Evolutionary conservation across 805 yeast species (phyloP).

Genomic region (Ogataea trehaloabstinens): DNA sequence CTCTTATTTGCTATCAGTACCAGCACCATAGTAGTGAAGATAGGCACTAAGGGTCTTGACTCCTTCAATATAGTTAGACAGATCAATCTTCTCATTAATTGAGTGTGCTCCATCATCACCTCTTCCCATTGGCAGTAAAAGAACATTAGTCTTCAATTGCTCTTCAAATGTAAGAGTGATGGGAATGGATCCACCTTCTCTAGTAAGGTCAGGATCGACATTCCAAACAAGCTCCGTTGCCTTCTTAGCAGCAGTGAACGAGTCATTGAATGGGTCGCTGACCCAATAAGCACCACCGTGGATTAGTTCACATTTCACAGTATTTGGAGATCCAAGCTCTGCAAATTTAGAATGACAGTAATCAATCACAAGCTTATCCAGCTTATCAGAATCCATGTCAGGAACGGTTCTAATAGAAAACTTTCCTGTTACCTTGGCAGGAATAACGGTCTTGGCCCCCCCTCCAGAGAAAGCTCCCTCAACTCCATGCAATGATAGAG

Average conservation of each 20-base stretch:
- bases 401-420: conserved; percentile 98
- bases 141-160: conserved; percentile 77
- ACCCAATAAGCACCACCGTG: conserved; percentile 98
- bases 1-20: conserved; percentile 14
- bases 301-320: conserved; percentile 65
- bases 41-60: conserved; percentile 91
- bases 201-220: conserved; percentile 91
- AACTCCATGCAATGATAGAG: conserved; percentile 91
- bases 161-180: conserved; percentile 93
- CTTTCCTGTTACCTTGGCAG: conserved; percentile 90
- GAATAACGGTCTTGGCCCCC: conserved; percentile 98
- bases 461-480: conserved; percentile 95
- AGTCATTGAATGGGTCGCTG: conserved; percentile 87
- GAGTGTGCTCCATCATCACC: conserved; percentile 99
- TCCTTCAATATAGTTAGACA: conserved; percentile 88
- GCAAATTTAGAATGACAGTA: conserved; percentile 67
- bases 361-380: conserved; percentile 73
- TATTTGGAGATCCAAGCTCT: conserved; percentile 74
- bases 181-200: conserved; percentile 99
- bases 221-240: conserved; percentile 96
- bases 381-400: conserved; percentile 74
- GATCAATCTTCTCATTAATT: conserved; percentile 89
- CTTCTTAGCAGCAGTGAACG: conserved; percentile 89
- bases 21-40: conserved; percentile 71
- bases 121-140: conserved; percentile 94